Evolutionary conservation across 2,329 filamentous ascomycete species (phyloP), one percentile per base, ranked within the genome.

Genomic region (Septoria petroselini): DNA sequence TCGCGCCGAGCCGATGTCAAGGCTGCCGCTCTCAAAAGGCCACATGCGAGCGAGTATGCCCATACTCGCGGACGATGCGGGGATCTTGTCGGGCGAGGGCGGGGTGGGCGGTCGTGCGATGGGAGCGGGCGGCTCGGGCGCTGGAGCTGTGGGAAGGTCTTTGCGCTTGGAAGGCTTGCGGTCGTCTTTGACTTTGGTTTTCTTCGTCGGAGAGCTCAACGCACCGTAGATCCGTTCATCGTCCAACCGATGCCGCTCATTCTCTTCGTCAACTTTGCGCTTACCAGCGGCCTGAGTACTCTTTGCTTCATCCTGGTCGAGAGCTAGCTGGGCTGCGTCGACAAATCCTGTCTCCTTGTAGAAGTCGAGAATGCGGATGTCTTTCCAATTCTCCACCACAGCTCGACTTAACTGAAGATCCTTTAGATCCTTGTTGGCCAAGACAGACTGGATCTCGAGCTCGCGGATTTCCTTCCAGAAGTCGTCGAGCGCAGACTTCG

Each of bases 391-490:
- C 17, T 35, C 33, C 1, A 17, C 8, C n/a, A n/a, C n/a, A n/a
- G n/a, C n/a, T n/a, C n/a, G n/a, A n/a, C n/a, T n/a, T n/a, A n/a
- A n/a, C n/a, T n/a, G n/a, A n/a, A n/a, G n/a, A n/a, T n/a, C n/a
- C n/a, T n/a, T n/a, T n/a, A n/a, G n/a, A n/a, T n/a, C n/a, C n/a
- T n/a, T n/a, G 15, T 39, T 8, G 8, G n/a, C 5, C 15, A 25
- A 7, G 4, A 41, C 19, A 14, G n/a, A 2, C 7, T 25, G 6
- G 7, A 48, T 41, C 38, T 29, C 21, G 2, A 23, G 17, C 11
- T 31, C 15, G 15, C 37, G 37, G 3, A 48, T 12, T 19, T 41
- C 45, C 34, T n/a, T 7, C 45, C 45, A 48, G 27, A 48, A 48
- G 2, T 23, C 45, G 15, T 48, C 27, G 9, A 48, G 37, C 7